Evolutionary conservation across 1,284 basidiomycete genomes (phyloP).

Genomic region (Earliella scabrosa): DNA sequence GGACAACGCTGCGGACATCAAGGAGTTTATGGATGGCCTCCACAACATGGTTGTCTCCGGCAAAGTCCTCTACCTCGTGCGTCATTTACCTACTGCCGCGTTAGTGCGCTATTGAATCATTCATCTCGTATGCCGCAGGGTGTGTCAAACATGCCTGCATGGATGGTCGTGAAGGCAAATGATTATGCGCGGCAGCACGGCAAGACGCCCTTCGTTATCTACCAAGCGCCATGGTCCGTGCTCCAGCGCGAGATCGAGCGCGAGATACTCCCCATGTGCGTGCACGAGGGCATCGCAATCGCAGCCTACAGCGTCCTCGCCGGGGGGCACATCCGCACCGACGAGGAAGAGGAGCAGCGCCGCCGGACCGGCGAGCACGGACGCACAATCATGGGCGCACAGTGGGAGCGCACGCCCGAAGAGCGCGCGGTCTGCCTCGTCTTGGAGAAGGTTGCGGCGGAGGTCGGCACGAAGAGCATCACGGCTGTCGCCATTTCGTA

Average conservation of each 20-base stretch:
- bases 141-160: constrained; percentile 51
- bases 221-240: constrained; percentile 54
- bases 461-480: constrained; percentile 22
- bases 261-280: constrained; percentile 57
- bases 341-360: constrained; percentile 32
- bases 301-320: constrained; percentile 14
- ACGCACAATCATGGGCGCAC: constrained; percentile 36
- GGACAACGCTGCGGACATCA: constrained; percentile 53
- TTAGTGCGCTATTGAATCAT: too few relatives aligned
- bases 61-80: constrained; percentile 43
- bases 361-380: constrained; percentile 28
- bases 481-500: constrained; percentile 26
- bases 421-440: constrained; percentile 18
- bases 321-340: constrained; percentile 32
- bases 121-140: constrained; percentile 31
- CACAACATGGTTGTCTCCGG: constrained; percentile 39
- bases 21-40: constrained; percentile 56
- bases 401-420: constrained; percentile 24
- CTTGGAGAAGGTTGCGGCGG: constrained; percentile 22
- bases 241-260: constrained; percentile 50
- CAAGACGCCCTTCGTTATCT: constrained; percentile 52
- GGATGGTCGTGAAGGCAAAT: constrained; percentile 55
- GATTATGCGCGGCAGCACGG: constrained; percentile 51
- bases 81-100: constrained; percentile 4
- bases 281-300: constrained; percentile 41